Evolutionary conservation across 352 stramenopile genomes (phyloP).

Genomic region (Saprolegnia parasitica): DNA sequence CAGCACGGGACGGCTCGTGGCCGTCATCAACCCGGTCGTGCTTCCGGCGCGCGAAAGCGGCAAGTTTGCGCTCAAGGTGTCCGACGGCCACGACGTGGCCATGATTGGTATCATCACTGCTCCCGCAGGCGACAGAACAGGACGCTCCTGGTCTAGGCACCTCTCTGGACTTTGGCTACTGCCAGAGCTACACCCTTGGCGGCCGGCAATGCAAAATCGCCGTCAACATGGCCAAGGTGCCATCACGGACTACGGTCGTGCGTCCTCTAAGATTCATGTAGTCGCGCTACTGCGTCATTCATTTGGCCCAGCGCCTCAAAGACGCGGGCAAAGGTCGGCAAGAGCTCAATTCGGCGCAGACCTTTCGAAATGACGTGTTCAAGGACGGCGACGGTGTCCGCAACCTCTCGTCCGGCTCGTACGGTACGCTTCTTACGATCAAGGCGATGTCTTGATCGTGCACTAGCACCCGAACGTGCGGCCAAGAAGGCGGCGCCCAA

Average conservation of each 20-base stretch:
- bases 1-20: slow-evolving; percentile 55
- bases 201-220: slow-evolving; percentile 63
- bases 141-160: no score
- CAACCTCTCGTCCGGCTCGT: slow-evolving; percentile 77
- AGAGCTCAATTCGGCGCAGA: slow-evolving; percentile 71
- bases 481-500: background rate
- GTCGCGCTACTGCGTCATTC: slow-evolving; percentile 73
- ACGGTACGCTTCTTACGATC: slow-evolving; percentile 30
- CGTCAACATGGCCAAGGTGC: slow-evolving; percentile 67
- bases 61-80: slow-evolving; percentile 73
- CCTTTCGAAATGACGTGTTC: slow-evolving; percentile 63
- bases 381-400: slow-evolving; percentile 47
- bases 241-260: background rate
- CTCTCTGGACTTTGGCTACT: slow-evolving; percentile 70
- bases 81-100: slow-evolving; percentile 52
- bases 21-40: slow-evolving; percentile 61
- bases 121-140: no score
- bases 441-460: background rate
- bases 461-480: background rate
- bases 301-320: slow-evolving; percentile 70
- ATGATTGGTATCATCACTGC: slow-evolving; percentile 44
- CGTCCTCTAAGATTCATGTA: slow-evolving; percentile 29
- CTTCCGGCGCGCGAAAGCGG: slow-evolving; percentile 65
- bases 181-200: slow-evolving; percentile 55
- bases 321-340: slow-evolving; percentile 60